Evolutionary conservation across 768 basidiomycete genomes (phyloP).

Genomic region (Strobilomyces confusus): DNA sequence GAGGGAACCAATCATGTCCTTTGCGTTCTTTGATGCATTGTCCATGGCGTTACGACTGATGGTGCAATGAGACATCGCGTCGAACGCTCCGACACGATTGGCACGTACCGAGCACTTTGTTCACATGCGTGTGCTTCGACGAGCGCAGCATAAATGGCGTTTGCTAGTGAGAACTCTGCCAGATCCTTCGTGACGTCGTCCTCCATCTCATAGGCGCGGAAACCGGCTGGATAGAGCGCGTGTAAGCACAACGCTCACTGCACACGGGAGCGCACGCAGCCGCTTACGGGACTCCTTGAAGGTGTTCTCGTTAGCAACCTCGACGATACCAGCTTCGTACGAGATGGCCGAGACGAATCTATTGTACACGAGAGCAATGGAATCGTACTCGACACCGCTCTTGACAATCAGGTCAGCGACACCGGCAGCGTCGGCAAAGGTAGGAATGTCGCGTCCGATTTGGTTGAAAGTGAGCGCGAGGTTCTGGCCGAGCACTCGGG

Average conservation of each 20-base stretch:
- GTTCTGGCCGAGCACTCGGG: slow-evolving; percentile 59
- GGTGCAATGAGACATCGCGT: not conserved
- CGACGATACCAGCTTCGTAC: slow-evolving; percentile 74
- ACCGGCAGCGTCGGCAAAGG: slow-evolving; percentile 92
- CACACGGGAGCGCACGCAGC: not conserved
- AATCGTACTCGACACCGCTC: slow-evolving; percentile 83
- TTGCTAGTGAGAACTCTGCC: slow-evolving; percentile 93
- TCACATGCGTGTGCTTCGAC: slow-evolving; percentile 96
- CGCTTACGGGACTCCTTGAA: slow-evolving; percentile 74
- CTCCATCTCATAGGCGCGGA: slow-evolving; percentile 96
- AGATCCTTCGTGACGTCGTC: slow-evolving; percentile 93
- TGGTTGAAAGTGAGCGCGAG: slow-evolving; percentile 91
- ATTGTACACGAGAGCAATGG: slow-evolving; percentile 77
- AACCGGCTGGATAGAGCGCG: slow-evolving; percentile 53
- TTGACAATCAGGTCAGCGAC: slow-evolving; percentile 91
- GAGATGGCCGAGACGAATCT: slow-evolving; percentile 86
- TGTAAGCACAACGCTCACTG: not conserved
- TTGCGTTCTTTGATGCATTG: slow-evolving; percentile 98
- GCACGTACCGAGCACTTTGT: slow-evolving; percentile 75
- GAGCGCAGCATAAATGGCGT: slow-evolving; percentile 91
- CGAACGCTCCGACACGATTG: no score
- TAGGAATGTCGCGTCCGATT: slow-evolving; percentile 95
- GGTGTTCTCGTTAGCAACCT: slow-evolving; percentile 77
- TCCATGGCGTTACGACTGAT: slow-evolving; percentile 95
- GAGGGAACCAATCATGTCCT: slow-evolving; percentile 83